Evolutionary conservation across 176 grass and related monocot genomes (phyloP), one percentile per base, ranked within the genome.

Genomic region (Otatea glauca): DNA sequence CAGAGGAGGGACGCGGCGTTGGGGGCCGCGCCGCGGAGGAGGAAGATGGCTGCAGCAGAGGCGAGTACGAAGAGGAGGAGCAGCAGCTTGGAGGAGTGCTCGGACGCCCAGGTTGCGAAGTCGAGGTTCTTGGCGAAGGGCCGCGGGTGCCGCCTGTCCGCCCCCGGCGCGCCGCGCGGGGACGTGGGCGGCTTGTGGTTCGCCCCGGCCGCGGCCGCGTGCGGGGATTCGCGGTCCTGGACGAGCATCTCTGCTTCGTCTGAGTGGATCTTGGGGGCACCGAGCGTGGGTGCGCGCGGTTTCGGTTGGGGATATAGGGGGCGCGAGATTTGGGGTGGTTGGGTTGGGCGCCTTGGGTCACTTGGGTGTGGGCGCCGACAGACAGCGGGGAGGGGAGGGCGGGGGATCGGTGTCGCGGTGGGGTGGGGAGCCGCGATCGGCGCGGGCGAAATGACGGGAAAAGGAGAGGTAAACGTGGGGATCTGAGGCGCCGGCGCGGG

Each of bases 81-180:
- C 0, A 99, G 77, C 6, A 99, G 90, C 88, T 89, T 92, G 90
- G 92, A 96, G 64, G 90, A 88, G 84, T 99, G 84, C 32, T 99
- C 92, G 3, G 97, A 88, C 20, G 84, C 93, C 97, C 97, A 99
- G 34, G 72, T 60, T 59, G 89, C 76, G 81, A 99, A 96, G 81
- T 99, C 97, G 60, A 99, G 93, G 72, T 81, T 99, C 92, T 99
- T 99, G 2, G 92, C 85, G 53, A 93, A 93, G 13, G 87, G 86
- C 66, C 75, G 87, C 51, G 83, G 84, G 76, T 83, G 81, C 73
- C 79, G 79, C 55, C 79, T 49, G 85, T 84, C 82, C 32, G 74
- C 39, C 6, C 89, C 89, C 75, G 85, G 80, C 53, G 51, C 80
- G 18, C 62, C 80, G 43, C 85, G 87, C 83, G 80, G 86, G 37